A percentile compares a stretch with the other conserved stretches of the same genome.
Evolutionary conservation across 768 basidiomycete species (phyloP).

Genomic region (Rhodotorula graminis): DNA sequence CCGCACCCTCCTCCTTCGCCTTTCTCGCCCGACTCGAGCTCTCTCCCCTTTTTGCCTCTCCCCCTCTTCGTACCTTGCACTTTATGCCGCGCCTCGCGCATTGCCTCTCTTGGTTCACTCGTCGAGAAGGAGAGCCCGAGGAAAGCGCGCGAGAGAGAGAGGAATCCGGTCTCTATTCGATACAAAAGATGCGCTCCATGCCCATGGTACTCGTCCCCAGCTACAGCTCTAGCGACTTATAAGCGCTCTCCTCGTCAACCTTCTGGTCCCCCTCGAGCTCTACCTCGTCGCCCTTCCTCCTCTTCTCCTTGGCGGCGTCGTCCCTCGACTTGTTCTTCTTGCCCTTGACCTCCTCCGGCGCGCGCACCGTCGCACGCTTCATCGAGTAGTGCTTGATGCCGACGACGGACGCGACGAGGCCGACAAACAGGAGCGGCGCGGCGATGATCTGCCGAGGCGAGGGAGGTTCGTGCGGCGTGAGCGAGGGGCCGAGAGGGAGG

Average conservation of each 20-base stretch:
- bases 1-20: background rate
- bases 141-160: too few species aligned
- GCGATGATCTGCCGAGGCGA: constrained; percentile 40
- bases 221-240: background rate
- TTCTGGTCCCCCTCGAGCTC: background rate
- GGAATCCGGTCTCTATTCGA: too few species aligned
- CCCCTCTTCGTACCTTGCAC: too few species aligned
- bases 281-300: too few species aligned
- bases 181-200: too few species aligned
- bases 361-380: constrained; percentile 53
- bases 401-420: constrained; percentile 51
- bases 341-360: constrained; percentile 22
- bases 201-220: background rate
- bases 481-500: too few species aligned
- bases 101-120: too few species aligned
- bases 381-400: constrained; percentile 59
- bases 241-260: background rate
- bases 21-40: background rate
- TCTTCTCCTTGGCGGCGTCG: too few species aligned
- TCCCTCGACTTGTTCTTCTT: background rate
- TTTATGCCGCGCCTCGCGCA: background rate
- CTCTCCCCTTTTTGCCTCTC: background rate
- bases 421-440: constrained; percentile 33
- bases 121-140: too few species aligned
- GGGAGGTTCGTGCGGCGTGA: too few species aligned